These are phyloP conservation scores for Colletotrichum eleusines DNA, from an alignment of 2,329 filamentous ascomycete genomes.

Conservation along the genomic window DNA sequence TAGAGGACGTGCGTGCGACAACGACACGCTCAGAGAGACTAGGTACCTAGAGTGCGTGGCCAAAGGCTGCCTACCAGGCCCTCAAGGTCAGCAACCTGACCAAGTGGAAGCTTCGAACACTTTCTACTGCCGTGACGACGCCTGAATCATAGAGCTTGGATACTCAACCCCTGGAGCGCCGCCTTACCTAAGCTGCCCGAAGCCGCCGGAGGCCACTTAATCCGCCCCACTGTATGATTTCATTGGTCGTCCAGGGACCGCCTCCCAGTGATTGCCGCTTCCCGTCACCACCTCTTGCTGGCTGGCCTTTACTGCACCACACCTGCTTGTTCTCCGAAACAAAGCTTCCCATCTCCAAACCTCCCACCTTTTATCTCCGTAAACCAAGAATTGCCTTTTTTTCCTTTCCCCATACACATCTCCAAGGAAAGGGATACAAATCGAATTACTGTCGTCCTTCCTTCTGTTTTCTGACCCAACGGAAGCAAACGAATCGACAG, in stretches of 20 bases:
- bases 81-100: constrained; percentile 36
- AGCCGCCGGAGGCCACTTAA: constrained; percentile 41
- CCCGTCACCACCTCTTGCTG: constrained; percentile 28
- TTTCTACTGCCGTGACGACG: constrained; percentile 39
- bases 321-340: constrained; percentile 35
- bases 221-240: constrained; percentile 43
- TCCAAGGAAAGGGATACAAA: constrained; percentile 31
- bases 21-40: constrained; percentile 12
- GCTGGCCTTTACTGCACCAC: constrained; percentile 35
- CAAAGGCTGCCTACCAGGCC: constrained; percentile 35
- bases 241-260: constrained; percentile 41
- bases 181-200: constrained; percentile 38
- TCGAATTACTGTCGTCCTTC: constrained; percentile 10
- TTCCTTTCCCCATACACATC: constrained; percentile 16
- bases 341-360: constrained; percentile 32
- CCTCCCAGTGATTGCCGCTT: constrained; percentile 37
- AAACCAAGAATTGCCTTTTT: constrained; percentile 33
- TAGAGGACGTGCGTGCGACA: constrained; percentile 31
- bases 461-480: constrained; percentile 13
- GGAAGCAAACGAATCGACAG: constrained; percentile 28
- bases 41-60: constrained; percentile 41
- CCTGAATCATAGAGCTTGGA: constrained; percentile 42
- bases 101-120: constrained; percentile 43
- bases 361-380: constrained; percentile 38
- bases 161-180: constrained; percentile 15